Percentiles rank a stretch among this genome's conserved stretches.
Evolutionary conservation across 129 eudicot genomes (phyloP).

Genomic region (Flaveria brownii): DNA sequence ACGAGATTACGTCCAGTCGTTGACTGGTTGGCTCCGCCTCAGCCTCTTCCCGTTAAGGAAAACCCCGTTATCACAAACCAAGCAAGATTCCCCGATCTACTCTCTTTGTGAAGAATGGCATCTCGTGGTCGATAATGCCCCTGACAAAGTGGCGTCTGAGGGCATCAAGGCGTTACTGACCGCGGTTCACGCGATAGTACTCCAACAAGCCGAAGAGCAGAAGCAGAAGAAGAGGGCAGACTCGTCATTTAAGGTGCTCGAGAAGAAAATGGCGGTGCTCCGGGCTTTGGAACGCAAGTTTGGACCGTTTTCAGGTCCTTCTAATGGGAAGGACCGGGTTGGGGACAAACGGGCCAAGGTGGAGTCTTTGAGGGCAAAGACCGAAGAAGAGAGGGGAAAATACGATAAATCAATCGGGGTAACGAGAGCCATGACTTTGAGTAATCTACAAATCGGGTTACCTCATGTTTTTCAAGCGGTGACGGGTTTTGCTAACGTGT

Average conservation of each 20-base stretch:
- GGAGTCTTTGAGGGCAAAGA: conserved; percentile 60
- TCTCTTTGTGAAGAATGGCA: conserved; percentile 96
- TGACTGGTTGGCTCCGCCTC: conserved; percentile 97
- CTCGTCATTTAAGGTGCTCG: conserved; percentile 61
- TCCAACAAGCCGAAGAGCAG: conserved; percentile 80
- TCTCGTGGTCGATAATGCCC: conserved; percentile 72
- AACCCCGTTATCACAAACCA: conserved; percentile 46
- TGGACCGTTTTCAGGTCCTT: conserved; percentile 45
- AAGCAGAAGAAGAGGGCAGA: conserved; percentile 81
- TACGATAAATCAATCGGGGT: conserved; percentile 66
- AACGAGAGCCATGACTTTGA: conserved; percentile 77
- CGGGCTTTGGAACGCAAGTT: conserved; percentile 65
- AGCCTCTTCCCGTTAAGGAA: conserved; percentile 81
- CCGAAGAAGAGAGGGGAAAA: conserved; percentile 83
- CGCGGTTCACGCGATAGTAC: conserved; percentile 75
- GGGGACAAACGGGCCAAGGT: conserved; percentile 75
- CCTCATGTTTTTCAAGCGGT: conserved; percentile 95
- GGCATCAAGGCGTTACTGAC: conserved; percentile 74
- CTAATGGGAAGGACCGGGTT: conserved; percentile 50
- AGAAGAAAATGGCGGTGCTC: conserved; percentile 65
- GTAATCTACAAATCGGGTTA: conserved; percentile 80
- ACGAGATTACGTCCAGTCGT: conserved; percentile 77
- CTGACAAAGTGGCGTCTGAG: conserved; percentile 93
- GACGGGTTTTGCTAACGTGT: conserved; percentile 88
- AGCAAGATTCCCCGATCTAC: conserved; percentile 74